Base-by-base conservation (phyloP, 176 grass and related monocot genomes). In the Aegilops tauschii region DNA sequence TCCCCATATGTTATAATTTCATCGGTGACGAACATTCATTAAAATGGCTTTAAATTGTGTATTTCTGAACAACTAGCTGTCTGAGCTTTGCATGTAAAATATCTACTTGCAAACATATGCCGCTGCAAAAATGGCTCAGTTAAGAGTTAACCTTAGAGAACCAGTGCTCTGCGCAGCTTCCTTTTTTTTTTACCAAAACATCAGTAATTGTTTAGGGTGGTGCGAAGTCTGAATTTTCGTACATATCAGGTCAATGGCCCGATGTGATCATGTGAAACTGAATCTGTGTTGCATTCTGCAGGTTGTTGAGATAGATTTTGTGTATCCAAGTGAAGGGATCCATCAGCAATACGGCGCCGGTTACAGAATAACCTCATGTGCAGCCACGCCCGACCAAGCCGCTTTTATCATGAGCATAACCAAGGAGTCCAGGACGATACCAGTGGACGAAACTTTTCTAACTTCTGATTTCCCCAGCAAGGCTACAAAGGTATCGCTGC, bases 301-400 rank as follows among this genome's bases (percentile, higher is more conserved):
- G 91, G 89, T 90, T 31, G 95, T 97, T 65, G 95, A 97, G 71
- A 45, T 97, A 78, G 95, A 97, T 77, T 97, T 97, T 82, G 67
- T 92, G 31, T 97, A 94, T 79, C 90, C 95, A 61, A 97, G 95
- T 77, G 95, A 97, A 80, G 92, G 95, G 8, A 85, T 97, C 59
- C 95, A 92, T 88, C 86, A 62, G 54, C 87, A 92, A 66, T 97
- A 92, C 78, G 84, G 87, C 37, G 77, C 63, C 68, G 90, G 92
- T 61, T 94, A 87, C 83, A 88, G 92, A 66, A 97, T 97, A 70
- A 97, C 95, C 5, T 86, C 95, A 20, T 87, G 81, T 56, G 95
- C 92, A 36, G 90, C 92, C 30, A 97, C 95, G 9, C 80, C 88
- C 12, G 92, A 94, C 74, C 92, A 94, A 82, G 84, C 90, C 34